phyloP scores from a whole-genome alignment of 768 basidiomycete species.

The Rhizopogon salebrosus region DNA sequence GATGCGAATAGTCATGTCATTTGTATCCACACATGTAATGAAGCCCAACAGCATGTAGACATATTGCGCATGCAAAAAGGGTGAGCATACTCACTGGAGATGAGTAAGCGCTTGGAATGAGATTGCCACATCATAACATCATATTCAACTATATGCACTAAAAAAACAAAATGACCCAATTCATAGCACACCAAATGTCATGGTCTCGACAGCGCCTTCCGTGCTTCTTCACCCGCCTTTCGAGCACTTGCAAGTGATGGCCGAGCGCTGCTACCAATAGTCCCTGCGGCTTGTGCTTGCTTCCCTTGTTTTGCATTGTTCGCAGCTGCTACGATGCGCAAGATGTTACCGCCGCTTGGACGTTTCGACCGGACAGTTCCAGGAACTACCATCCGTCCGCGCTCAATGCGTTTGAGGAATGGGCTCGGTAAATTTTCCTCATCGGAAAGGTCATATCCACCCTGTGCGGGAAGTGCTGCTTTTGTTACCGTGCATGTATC shows the following conservation, averaged over 20 bases:
- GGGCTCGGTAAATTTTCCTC: conserved; percentile 86
- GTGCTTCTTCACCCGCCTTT: conserved; percentile 47
- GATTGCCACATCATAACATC: background rate
- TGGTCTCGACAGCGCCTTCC: conserved; percentile 38
- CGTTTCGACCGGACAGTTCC: conserved; percentile 30
- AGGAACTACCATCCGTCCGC: conserved; percentile 21
- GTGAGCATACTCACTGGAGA: too few relatives aligned
- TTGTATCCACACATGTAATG: too few relatives aligned
- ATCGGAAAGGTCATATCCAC: conserved; percentile 65
- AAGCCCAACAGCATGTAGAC: too few relatives aligned
- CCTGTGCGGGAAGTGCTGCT: conserved; percentile 19
- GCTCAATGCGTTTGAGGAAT: conserved; percentile 59
- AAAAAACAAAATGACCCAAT: background rate
- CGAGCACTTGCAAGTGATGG: conserved; percentile 41
- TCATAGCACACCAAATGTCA: background rate
- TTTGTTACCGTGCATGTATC: conserved; percentile 8
- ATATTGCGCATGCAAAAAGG: too few relatives aligned
- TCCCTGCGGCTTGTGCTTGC: conserved; percentile 9
- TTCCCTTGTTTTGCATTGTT: conserved; percentile 34
- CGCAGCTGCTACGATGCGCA: conserved; percentile 57
- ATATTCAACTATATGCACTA: background rate
- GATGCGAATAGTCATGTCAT: too few relatives aligned
- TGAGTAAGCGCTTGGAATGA: too few relatives aligned
- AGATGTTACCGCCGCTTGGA: conserved; percentile 45
- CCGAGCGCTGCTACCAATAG: conserved; percentile 16